A percentile compares a stretch with the other conserved stretches of the same genome.
phyloP scores from a whole-genome alignment of 257 asterid genomes.

The Primulina eburnea region DNA sequence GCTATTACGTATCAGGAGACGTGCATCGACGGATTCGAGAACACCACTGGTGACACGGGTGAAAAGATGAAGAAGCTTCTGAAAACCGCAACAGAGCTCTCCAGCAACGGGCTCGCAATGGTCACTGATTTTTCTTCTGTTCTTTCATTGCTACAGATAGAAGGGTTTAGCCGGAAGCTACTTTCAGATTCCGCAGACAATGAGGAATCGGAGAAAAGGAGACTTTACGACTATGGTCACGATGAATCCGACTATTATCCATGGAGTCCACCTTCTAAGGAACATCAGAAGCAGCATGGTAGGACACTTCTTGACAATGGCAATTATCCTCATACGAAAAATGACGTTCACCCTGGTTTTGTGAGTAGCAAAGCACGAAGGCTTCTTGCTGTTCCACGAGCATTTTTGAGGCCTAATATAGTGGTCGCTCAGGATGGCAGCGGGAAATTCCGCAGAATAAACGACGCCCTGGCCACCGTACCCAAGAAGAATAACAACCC shows the following conservation, averaged over 20 bases:
- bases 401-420: constrained; percentile 22
- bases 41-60: constrained; percentile 54
- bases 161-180: constrained; percentile 27
- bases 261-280: no score
- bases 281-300: no score
- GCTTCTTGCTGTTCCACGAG: constrained; percentile 22
- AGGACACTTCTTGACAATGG: no score
- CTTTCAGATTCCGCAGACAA: constrained; percentile 5
- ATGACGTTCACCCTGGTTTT: constrained; percentile 10
- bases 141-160: constrained; percentile 20
- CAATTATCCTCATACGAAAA: no score
- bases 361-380: constrained; percentile 11
- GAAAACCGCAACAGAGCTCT: constrained; percentile 38
- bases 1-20: constrained; percentile 62
- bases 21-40: constrained; percentile 68
- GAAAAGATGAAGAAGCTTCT: constrained; percentile 56
- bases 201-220: neutral
- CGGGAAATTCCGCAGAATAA: constrained; percentile 30
- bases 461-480: constrained; percentile 21
- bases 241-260: no score
- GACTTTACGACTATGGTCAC: no score
- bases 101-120: constrained; percentile 70
- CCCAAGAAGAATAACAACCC: constrained; percentile 22
- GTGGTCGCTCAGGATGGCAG: constrained; percentile 39
- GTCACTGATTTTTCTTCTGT: constrained; percentile 30